Evolutionary conservation across 179 eudicot genomes (phyloP).

Genomic region (Gypsophila paniculata): DNA sequence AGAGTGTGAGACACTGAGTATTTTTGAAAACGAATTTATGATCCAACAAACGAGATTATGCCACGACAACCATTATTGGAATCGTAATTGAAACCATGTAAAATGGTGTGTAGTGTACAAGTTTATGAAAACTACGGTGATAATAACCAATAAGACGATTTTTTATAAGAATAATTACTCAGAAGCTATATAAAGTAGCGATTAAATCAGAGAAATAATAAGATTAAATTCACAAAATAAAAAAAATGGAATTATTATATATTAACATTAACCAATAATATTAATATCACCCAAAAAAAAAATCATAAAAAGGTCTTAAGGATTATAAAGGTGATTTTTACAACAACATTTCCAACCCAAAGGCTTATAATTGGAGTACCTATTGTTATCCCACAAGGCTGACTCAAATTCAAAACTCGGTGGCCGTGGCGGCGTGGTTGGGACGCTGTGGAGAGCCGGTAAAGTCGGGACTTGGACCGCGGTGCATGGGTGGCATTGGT

Average conservation of each 20-base stretch:
- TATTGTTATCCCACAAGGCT: conserved; percentile 28
- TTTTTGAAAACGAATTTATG: neutral
- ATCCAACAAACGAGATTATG: neutral
- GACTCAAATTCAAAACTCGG: conserved; percentile 23
- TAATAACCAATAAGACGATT: no score
- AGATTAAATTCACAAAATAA: neutral
- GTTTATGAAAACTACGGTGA: neutral
- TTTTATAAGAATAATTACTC: no score
- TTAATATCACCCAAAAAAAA: neutral
- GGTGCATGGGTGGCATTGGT: conserved; percentile 84
- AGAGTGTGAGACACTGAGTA: no score
- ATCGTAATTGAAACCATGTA: neutral
- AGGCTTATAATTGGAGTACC: conserved; percentile 91
- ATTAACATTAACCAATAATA: neutral
- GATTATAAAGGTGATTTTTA: conserved; percentile 57
- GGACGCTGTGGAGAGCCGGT: conserved; percentile 36
- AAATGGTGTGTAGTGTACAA: neutral
- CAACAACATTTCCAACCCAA: conserved; percentile 90
- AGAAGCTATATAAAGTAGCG: neutral
- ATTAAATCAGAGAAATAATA: neutral
- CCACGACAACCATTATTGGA: neutral
- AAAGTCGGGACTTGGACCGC: conserved; percentile 71
- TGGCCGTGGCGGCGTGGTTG: conserved; percentile 9
- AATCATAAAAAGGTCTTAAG: conserved; percentile 28
- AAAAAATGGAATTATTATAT: neutral